Evolutionary conservation across 257 asterid species (phyloP), one percentile per base, ranked within the genome.

Genomic region (Lycium barbarum): DNA sequence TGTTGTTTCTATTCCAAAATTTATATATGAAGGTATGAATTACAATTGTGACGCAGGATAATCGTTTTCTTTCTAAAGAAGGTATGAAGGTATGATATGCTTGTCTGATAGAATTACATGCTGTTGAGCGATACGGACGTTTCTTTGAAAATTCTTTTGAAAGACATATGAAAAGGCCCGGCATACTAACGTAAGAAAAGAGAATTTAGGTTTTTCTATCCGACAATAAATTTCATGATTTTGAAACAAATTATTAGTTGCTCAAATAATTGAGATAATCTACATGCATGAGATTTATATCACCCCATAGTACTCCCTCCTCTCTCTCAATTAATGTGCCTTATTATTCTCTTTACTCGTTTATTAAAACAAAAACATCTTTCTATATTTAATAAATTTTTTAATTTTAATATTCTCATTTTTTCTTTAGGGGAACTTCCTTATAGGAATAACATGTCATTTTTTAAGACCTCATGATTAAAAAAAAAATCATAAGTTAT

Each of bases 41-140:
- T 51, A 76, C 22, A 26, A 76, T 53, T 53, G 63, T 76, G 62
- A 76, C 47, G 14, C n/a, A 26, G 2, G 15, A 53, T 26, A 33
- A 7, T 26, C 7, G 9, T 51, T 76, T 76, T 76, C 82, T 76
- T 76, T 76, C 47, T 53, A 54, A 26, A 76, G 9, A 76, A 51
- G 33, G 33, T 26, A 26, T 26, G 33, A 26, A 26, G 33, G 33
- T 26, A 26, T 26, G 33, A 26, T 26, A 22, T 11, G 59, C n/a
- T 55, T 62, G 36, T 62, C 14, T 17, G 65, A 6, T 22, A 58
- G 1, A 18, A 17, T 71, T 15, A 14, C 51, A 66, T 7, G 36
- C 20, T 3, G 78, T 38, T 36, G 14, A 57, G 20, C 62, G 57
- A 53, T 53, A 11, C 15, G 15, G 22, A 67, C 13, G 47, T 36